These are phyloP conservation scores for Hygrocybe punicea DNA, from an alignment of 768 basidiomycete species.

Conservation along the genomic window DNA sequence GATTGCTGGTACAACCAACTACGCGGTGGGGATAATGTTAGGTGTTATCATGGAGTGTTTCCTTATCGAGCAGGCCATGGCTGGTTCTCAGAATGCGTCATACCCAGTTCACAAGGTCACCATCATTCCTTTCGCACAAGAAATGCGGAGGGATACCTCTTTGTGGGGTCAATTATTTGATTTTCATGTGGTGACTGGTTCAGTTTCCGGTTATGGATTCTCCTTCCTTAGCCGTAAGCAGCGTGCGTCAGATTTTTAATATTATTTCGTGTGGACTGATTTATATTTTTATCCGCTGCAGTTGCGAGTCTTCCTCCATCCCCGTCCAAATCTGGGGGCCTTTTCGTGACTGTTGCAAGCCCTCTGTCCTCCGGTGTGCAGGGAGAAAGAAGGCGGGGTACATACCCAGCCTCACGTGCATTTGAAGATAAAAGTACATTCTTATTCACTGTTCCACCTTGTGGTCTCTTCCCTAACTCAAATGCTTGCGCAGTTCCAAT, in stretches of 20 bases:
- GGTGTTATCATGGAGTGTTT: conserved; percentile 7
- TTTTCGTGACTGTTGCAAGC: neutral
- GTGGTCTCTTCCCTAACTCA: neutral
- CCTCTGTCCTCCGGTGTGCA: neutral
- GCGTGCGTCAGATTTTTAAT: neutral
- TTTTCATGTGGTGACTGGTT: neutral
- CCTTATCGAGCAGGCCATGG: neutral
- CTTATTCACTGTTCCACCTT: neutral
- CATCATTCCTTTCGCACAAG: conserved; percentile 5
- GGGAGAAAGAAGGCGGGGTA: neutral
- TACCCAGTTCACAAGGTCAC: conserved; percentile 2
- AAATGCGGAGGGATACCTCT: conserved; percentile 6
- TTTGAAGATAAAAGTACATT: neutral
- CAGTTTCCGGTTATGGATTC: neutral
- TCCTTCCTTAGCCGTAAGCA: neutral
- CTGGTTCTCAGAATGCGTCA: neutral
- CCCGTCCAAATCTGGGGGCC: neutral
- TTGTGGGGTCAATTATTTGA: conserved; percentile 7
- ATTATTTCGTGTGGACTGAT: neutral
- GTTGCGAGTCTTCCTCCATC: neutral
- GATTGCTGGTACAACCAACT: neutral
- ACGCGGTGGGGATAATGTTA: conserved; percentile 7
- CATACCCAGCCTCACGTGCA: neutral
- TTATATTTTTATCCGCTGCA: neutral
- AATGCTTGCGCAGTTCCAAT: conserved; percentile 3